phyloP scores from a whole-genome alignment of 768 basidiomycete species.

The Rhodotorula toruloides region DNA sequence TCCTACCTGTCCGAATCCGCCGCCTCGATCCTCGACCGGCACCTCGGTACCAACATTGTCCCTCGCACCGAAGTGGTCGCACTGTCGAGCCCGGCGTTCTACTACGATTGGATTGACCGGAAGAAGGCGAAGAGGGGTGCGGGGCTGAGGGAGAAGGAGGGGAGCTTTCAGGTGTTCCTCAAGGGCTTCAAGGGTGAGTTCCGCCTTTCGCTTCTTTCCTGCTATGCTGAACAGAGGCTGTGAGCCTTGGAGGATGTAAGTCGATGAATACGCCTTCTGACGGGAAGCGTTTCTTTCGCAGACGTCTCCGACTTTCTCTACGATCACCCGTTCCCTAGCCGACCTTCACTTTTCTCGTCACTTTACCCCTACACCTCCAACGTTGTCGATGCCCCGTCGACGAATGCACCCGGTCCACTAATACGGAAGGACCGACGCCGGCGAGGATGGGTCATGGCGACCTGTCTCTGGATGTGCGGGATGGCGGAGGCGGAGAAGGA shows the following conservation, averaged over 20 bases:
- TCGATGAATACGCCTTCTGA: neutral
- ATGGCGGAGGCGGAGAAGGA: too few species aligned
- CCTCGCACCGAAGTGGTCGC: slow-evolving; percentile 79
- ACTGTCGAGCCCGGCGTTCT: slow-evolving; percentile 81
- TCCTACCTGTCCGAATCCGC: slow-evolving; percentile 88
- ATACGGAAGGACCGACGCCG: too few species aligned
- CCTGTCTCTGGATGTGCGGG: too few species aligned
- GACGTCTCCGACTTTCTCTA: slow-evolving; percentile 84
- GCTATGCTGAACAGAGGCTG: too few species aligned
- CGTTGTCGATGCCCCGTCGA: too few species aligned
- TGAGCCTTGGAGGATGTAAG: neutral
- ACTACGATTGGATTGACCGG: slow-evolving; percentile 85
- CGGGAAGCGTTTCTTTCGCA: slow-evolving; percentile 38
- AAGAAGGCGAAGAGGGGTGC: slow-evolving; percentile 42
- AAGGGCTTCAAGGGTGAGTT: slow-evolving; percentile 69
- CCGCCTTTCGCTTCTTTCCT: too few species aligned
- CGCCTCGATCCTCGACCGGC: slow-evolving; percentile 71
- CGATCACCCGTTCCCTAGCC: slow-evolving; percentile 74
- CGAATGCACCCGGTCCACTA: too few species aligned
- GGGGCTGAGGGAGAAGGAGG: slow-evolving; percentile 72
- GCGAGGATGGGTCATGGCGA: too few species aligned
- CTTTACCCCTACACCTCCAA: too few species aligned
- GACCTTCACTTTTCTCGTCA: slow-evolving; percentile 2
- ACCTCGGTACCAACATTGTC: slow-evolving; percentile 71
- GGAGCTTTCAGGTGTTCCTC: slow-evolving; percentile 83